A percentile compares a stretch with the other conserved stretches of the same genome.
Evolutionary conservation across 2,329 filamentous ascomycete species (phyloP).

Genomic region (Sclerotinia spermophila): DNA sequence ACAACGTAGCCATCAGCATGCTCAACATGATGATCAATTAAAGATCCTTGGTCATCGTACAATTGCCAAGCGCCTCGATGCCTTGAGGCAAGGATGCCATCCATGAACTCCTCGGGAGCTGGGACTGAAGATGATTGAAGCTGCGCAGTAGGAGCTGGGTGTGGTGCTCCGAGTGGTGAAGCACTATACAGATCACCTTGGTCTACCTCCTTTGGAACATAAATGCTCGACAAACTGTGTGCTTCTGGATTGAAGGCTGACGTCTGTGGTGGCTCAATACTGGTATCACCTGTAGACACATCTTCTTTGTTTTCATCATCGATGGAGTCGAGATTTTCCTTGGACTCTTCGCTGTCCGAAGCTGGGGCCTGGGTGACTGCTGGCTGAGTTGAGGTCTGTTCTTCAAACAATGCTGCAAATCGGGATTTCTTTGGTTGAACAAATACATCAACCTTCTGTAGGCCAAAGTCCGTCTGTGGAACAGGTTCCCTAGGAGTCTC

Average conservation of each 20-base stretch:
- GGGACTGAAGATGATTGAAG: no score
- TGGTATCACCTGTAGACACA: background rate
- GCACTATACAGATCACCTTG: background rate
- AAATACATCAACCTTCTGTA: background rate
- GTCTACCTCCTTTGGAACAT: background rate
- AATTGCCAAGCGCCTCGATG: background rate
- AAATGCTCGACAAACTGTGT: background rate
- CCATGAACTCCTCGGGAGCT: background rate
- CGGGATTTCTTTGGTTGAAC: background rate
- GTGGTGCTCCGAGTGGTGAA: background rate
- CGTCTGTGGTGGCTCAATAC: background rate
- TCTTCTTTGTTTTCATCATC: rapidly evolving
- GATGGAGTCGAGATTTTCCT: background rate
- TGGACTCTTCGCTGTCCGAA: background rate
- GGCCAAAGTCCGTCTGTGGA: background rate
- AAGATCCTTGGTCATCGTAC: background rate
- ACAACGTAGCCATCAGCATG: background rate
- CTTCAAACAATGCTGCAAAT: background rate
- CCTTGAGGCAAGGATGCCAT: background rate
- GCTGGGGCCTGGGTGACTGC: background rate
- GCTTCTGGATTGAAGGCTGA: background rate
- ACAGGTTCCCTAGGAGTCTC: background rate
- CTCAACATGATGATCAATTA: background rate
- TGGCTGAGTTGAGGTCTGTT: background rate
- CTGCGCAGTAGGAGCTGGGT: background rate